These are phyloP conservation scores for Acacia pycnantha DNA, from an alignment of 331 rosid species.

Conservation along the genomic window DNA sequence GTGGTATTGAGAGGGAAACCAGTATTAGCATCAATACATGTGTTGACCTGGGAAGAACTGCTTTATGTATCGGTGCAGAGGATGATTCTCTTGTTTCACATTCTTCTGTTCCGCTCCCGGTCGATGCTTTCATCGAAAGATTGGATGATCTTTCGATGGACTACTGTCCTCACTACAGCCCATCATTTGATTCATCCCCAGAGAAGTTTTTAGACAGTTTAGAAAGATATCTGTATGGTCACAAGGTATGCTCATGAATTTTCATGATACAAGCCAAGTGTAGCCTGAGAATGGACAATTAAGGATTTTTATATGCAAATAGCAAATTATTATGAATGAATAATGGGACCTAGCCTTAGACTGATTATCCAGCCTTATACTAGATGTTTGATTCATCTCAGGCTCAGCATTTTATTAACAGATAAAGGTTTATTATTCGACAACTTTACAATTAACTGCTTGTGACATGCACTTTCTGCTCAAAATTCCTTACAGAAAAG, in stretches of 20 bases:
- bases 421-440: not conserved
- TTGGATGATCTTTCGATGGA: constrained; percentile 85
- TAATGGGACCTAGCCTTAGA: not conserved
- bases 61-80: constrained; percentile 86
- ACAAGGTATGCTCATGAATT: constrained; percentile 50
- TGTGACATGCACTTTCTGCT: not conserved
- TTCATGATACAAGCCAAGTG: not conserved
- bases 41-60: constrained; percentile 84
- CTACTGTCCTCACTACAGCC: constrained; percentile 69
- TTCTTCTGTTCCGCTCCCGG: constrained; percentile 92
- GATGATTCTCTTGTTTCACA: constrained; percentile 94
- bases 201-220: constrained; percentile 71
- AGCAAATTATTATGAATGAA: not conserved
- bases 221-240: constrained; percentile 69
- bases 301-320: not conserved
- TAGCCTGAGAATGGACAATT: not conserved
- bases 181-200: constrained; percentile 57
- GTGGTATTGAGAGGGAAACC: constrained; percentile 73
- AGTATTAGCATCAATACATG: constrained; percentile 79
- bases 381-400: not conserved
- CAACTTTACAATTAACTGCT: not conserved
- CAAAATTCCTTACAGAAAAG: not conserved
- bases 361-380: not conserved
- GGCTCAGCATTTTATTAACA: not conserved
- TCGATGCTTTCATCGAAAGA: constrained; percentile 72